A percentile compares a stretch with the other conserved stretches of the same genome.
Conservation (phyloP, 345 rosid genomes). For the Brassica juncea region DNA sequence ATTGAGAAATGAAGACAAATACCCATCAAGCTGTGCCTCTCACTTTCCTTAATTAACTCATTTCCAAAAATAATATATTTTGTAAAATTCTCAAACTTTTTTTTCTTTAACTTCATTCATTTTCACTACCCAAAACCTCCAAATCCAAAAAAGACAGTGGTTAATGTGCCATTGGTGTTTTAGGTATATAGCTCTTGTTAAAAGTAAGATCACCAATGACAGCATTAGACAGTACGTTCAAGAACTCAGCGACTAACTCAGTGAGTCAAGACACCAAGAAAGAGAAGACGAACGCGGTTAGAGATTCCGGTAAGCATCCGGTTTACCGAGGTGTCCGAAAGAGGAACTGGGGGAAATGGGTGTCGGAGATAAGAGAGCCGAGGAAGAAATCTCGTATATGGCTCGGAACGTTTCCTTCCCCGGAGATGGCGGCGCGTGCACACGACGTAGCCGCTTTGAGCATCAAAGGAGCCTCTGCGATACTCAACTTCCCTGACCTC, state of each 20-base stretch:
- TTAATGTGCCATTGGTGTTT: conserved; percentile 30
- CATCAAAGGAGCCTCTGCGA: conserved; percentile 80
- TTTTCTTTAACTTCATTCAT: not conserved
- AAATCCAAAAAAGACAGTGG: not conserved
- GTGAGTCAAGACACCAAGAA: conserved; percentile 6
- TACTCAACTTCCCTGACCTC: conserved; percentile 88
- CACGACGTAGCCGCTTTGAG: conserved; percentile 90
- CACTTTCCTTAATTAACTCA: conserved; percentile 31
- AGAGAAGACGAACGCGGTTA: conserved; percentile 44
- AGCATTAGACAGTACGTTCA: conserved; percentile 21
- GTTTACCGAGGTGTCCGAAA: conserved; percentile 85
- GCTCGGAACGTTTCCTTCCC: conserved; percentile 88
- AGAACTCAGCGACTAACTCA: conserved; percentile 18
- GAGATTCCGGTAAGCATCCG: conserved; percentile 60
- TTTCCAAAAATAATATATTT: conserved; percentile 24
- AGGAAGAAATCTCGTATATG: conserved; percentile 89
- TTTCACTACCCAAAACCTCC: conserved; percentile 13
- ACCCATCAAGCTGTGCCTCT: conserved; percentile 33
- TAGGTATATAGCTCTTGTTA: conserved; percentile 3
- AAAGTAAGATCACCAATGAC: conserved; percentile 25
- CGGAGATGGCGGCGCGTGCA: conserved; percentile 98
- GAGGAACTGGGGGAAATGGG: conserved; percentile 98
- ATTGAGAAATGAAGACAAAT: conserved; percentile 30
- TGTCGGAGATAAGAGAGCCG: conserved; percentile 91
- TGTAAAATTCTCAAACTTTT: not conserved